Evolutionary conservation across 1,284 basidiomycete species (phyloP).

Genomic region (Boletellus deceptivus): DNA sequence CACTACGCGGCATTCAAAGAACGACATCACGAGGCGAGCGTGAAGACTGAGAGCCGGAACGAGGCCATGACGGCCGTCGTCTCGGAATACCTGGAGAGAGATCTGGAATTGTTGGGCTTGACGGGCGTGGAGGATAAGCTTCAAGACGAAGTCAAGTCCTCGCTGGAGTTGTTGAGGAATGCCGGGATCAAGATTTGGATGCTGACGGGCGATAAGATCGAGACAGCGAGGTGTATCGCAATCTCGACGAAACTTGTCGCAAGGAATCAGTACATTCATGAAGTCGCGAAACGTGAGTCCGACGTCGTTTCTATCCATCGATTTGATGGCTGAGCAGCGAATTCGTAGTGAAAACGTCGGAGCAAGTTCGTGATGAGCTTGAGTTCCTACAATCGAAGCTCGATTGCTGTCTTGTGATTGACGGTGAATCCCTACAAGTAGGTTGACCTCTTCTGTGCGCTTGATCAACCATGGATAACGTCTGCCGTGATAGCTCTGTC

Average conservation of each 20-base stretch:
- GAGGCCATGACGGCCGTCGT: slow-evolving; percentile 81
- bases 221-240: slow-evolving; percentile 98
- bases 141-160: slow-evolving; percentile 95
- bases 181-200: slow-evolving; percentile 99
- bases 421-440: slow-evolving; percentile 95
- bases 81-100: slow-evolving; percentile 77
- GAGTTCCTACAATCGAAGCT: slow-evolving; percentile 94
- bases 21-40: slow-evolving; percentile 77
- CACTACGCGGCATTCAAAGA: slow-evolving; percentile 76
- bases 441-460: slow-evolving; percentile 8
- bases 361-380: slow-evolving; percentile 85
- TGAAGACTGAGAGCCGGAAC: slow-evolving; percentile 74
- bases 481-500: slow-evolving; percentile 61
- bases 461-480: not conserved
- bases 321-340: slow-evolving; percentile 2
- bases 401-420: slow-evolving; percentile 97
- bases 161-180: slow-evolving; percentile 90
- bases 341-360: slow-evolving; percentile 72
- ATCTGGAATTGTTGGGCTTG: slow-evolving; percentile 88
- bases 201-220: slow-evolving; percentile 99
- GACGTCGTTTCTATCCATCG: not conserved
- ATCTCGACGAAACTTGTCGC: slow-evolving; percentile 96
- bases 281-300: slow-evolving; percentile 85
- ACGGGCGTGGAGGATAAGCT: slow-evolving; percentile 99
- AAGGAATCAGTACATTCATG: slow-evolving; percentile 96